Base-by-base conservation (phyloP, 2,329 filamentous ascomycete species). In the Diaporthe ampelina region DNA sequence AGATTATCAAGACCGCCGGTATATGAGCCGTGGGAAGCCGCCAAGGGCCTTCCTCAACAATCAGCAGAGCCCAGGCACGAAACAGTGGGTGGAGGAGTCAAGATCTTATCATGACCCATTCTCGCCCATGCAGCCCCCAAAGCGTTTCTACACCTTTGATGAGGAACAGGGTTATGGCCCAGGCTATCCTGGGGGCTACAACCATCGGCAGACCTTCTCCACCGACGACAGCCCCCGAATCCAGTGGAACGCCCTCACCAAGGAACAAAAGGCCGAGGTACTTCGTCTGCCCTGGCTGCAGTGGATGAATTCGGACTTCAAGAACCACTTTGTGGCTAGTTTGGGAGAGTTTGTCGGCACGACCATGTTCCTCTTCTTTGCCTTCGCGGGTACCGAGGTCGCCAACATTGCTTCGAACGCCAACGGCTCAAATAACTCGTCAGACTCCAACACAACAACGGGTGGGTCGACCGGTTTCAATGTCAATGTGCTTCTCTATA, bases 301-400 rank as follows among this genome's bases (percentile, higher is more conserved):
- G 43, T 87, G 85, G 86, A 87, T 87, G 85, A 84, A 86, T 78
- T 85, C 84, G 10, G 77, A 82, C 65, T 76, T 86, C 74, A 87
- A 87, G 81, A 85, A 88, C 78, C 82, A 68, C 48, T 68, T 68
- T 24, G 10, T 68, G 32, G 63, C 63, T 48, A 68, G 63, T n/a
- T 32, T 68, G 63, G 82, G 83, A 70, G 85, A 86, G 78, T 85
- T 86, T 71, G 80, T 85, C 32, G 84, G 84, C 58, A 86, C 84
- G 2, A 85, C 85, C 67, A 76, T 84, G 72, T 86, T 86, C 76
- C 82, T 86, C 13, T 86, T 84, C 78, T 84, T 86, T 61, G 81
- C 79, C 40, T 86, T 85, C 75, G 80, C 80, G 15, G 81, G 80
- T 29, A 81, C 81, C 79, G 78, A 79, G 40, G 43, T 79, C 15